These are phyloP conservation scores for Chalciporus piperatus DNA, from an alignment of 768 basidiomycete species.

Conservation along the genomic window DNA sequence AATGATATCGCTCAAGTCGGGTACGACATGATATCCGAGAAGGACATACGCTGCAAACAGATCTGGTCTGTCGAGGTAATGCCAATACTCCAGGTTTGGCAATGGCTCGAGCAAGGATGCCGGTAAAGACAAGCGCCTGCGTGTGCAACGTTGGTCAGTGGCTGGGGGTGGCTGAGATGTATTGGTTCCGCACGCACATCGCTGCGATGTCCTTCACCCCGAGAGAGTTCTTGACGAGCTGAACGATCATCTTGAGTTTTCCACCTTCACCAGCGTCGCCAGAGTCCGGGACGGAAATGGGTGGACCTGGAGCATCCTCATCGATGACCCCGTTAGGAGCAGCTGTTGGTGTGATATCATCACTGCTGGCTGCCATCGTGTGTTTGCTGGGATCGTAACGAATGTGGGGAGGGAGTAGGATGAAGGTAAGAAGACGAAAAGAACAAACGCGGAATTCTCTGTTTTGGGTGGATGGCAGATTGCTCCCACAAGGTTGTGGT, in stretches of 20 bases:
- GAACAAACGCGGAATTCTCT: no score
- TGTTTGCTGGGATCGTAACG: not conserved
- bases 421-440: conserved; percentile 4
- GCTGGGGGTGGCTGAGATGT: conserved; percentile 1
- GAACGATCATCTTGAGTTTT: conserved; percentile 91
- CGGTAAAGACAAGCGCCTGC: conserved; percentile 87
- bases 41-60: conserved; percentile 81
- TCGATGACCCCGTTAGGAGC: conserved; percentile 28
- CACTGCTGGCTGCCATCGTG: conserved; percentile 21
- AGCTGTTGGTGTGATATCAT: conserved; percentile 7
- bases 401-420: not conserved
- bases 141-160: conserved; percentile 14
- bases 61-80: conserved; percentile 89
- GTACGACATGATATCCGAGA: not conserved
- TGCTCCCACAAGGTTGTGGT: conserved; percentile 14
- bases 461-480: not conserved
- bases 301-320: conserved; percentile 51
- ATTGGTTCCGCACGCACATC: conserved; percentile 56
- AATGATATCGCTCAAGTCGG: conserved; percentile 5
- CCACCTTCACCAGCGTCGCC: conserved; percentile 81
- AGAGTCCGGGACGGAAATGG: conserved; percentile 68
- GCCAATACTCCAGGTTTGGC: conserved; percentile 96
- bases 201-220: conserved; percentile 95
- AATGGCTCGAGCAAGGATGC: conserved; percentile 91
- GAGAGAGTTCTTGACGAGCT: conserved; percentile 85